Percentiles rank a stretch among this genome's conserved stretches.
Evolutionary conservation across 2,329 filamentous ascomycete genomes (phyloP).

Genomic region (Truncatella angustata): DNA sequence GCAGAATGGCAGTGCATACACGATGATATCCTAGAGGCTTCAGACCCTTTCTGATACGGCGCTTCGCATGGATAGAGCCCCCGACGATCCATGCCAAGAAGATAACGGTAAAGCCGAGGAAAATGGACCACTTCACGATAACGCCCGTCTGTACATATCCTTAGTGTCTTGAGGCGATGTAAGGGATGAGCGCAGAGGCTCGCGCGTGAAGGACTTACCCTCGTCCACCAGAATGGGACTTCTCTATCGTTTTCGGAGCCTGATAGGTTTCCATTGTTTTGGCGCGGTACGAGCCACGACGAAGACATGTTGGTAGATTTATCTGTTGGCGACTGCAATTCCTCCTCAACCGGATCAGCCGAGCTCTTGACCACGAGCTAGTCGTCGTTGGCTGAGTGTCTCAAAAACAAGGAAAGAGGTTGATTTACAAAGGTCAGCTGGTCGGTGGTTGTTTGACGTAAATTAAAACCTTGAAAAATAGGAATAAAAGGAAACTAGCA

Average conservation of each 20-base stretch:
- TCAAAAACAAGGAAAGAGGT: too few relatives aligned
- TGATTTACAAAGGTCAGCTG: too few relatives aligned
- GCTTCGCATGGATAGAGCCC: slow-evolving; percentile 69
- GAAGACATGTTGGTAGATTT: slow-evolving; percentile 7
- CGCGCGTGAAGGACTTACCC: background rate
- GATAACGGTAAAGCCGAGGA: slow-evolving; percentile 58
- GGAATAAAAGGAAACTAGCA: background rate
- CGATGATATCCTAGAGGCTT: slow-evolving; percentile 69
- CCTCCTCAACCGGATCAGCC: too few relatives aligned
- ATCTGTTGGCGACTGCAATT: too few relatives aligned
- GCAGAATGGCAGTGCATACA: slow-evolving; percentile 43
- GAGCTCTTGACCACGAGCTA: too few relatives aligned
- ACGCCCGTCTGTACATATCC: slow-evolving; percentile 48
- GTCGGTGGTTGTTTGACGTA: background rate
- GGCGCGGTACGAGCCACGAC: slow-evolving; percentile 5
- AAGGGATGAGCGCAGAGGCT: background rate
- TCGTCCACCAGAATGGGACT: slow-evolving; percentile 9
- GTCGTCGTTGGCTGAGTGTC: too few relatives aligned
- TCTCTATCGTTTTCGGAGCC: background rate
- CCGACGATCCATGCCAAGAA: slow-evolving; percentile 62
- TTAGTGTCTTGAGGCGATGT: background rate
- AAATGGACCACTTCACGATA: slow-evolving; percentile 70
- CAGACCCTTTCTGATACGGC: slow-evolving; percentile 63
- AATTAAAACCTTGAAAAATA: too few relatives aligned
- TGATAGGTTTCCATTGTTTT: background rate